Conservation (phyloP, 495 filamentous ascomycete species). For the Penicillium longicatenatum region DNA sequence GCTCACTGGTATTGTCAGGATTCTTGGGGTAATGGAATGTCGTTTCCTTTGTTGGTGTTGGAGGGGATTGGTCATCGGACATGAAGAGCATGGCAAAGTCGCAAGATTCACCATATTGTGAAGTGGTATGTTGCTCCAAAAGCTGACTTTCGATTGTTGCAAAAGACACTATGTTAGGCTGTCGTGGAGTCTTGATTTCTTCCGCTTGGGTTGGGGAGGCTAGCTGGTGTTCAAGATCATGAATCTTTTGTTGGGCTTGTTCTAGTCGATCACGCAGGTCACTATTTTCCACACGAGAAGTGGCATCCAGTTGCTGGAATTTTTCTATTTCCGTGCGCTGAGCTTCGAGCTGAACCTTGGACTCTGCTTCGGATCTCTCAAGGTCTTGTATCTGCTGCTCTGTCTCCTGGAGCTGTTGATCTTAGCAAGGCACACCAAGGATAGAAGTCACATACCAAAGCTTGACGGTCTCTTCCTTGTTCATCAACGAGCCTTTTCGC, state of each 20-base stretch:
- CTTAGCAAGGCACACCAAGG: not conserved
- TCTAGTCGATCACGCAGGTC: slow-evolving; percentile 25
- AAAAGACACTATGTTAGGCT: slow-evolving; percentile 16
- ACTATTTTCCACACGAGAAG: slow-evolving; percentile 18
- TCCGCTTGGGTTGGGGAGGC: not conserved
- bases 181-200: not conserved
- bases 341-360: slow-evolving; percentile 14
- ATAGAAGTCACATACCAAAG: not conserved
- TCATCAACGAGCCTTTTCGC: slow-evolving; percentile 14
- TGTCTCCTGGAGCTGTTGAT: slow-evolving; percentile 3
- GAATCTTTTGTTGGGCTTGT: slow-evolving; percentile 23
- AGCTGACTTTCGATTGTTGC: slow-evolving; percentile 11
- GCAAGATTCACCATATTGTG: slow-evolving; percentile 24
- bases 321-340: slow-evolving; percentile 26
- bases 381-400: slow-evolving; percentile 17
- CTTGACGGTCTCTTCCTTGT: not conserved
- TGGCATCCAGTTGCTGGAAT: slow-evolving; percentile 24
- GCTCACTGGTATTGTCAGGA: not conserved
- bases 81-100: slow-evolving; percentile 39
- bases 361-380: slow-evolving; percentile 17
- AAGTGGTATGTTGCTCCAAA: not conserved
- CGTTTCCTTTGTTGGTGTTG: slow-evolving; percentile 3
- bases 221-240: slow-evolving; percentile 21
- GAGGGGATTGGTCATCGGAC: slow-evolving; percentile 19
- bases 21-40: not conserved